Evolutionary conservation across 108 stramenopile genomes (phyloP).

Genomic region (Nitzschia palea): DNA sequence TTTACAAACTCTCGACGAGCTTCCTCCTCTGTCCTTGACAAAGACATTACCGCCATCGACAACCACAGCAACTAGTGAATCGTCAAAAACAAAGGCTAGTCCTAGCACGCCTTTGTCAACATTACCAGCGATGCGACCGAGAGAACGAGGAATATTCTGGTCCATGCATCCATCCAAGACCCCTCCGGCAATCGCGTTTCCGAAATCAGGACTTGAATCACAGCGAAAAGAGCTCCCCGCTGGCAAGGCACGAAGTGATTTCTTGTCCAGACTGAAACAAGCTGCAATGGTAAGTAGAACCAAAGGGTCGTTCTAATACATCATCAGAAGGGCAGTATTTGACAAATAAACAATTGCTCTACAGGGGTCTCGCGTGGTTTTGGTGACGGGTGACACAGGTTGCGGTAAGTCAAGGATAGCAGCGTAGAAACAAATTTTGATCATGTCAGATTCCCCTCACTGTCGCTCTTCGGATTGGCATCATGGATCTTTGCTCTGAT

Average conservation of each 20-base stretch:
- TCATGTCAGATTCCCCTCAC: not conserved
- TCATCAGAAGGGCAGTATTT: not conserved
- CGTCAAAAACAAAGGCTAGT: slow-evolving; percentile 12
- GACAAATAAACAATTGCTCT: not conserved
- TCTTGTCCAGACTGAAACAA: slow-evolving; percentile 51
- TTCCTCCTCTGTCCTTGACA: slow-evolving; percentile 14
- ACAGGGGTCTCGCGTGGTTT: slow-evolving; percentile 51
- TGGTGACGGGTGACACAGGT: slow-evolving; percentile 88
- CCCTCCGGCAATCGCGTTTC: slow-evolving; percentile 62
- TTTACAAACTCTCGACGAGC: slow-evolving; percentile 29
- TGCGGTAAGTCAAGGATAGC: slow-evolving; percentile 36
- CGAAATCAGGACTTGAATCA: slow-evolving; percentile 40
- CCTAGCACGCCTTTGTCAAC: not conserved
- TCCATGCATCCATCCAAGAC: slow-evolving; percentile 52
- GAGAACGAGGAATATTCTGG: slow-evolving; percentile 66
- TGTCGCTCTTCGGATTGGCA: not conserved
- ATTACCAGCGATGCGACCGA: slow-evolving; percentile 29
- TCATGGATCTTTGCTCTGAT: not conserved
- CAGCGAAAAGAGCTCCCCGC: slow-evolving; percentile 75
- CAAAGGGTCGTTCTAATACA: no score
- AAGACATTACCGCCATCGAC: not conserved
- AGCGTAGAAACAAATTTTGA: not conserved
- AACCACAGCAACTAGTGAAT: not conserved
- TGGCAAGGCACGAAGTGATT: slow-evolving; percentile 54
- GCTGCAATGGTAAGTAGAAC: slow-evolving; percentile 45